phyloP scores from a whole-genome alignment of 768 basidiomycete genomes.

The Lenzites betulinus region DNA sequence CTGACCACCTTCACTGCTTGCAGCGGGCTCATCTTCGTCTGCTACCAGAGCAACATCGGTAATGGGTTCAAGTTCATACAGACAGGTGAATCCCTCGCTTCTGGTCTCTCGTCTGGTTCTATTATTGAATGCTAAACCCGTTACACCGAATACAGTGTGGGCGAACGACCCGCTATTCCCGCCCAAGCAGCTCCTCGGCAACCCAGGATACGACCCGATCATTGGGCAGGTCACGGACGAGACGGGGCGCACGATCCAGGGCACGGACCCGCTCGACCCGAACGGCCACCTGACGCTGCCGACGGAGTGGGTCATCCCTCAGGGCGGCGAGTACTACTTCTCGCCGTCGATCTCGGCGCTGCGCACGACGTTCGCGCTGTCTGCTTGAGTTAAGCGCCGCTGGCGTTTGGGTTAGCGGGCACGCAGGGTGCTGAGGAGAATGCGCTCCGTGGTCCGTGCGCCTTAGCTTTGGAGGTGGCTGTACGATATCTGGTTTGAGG shows the following conservation, averaged over 20 bases:
- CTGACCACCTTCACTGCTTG: not conserved
- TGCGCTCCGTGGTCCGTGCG: no score
- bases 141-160: slow-evolving; percentile 15
- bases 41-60: slow-evolving; percentile 35
- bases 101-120: not conserved
- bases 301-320: slow-evolving; percentile 28
- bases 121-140: no score
- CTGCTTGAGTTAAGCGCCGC: not conserved
- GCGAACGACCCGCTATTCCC: slow-evolving; percentile 36
- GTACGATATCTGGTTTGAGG: no score
- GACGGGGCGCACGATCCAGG: slow-evolving; percentile 20
- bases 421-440: no score
- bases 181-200: not conserved
- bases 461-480: no score
- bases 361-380: not conserved
- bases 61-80: slow-evolving; percentile 37
- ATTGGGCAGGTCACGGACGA: slow-evolving; percentile 36
- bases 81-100: slow-evolving; percentile 15
- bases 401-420: not conserved
- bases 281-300: slow-evolving; percentile 18
- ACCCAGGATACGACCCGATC: slow-evolving; percentile 48
- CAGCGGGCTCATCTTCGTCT: slow-evolving; percentile 21
- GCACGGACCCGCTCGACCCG: slow-evolving; percentile 26
- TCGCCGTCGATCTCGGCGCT: slow-evolving; percentile 33
- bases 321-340: slow-evolving; percentile 38